Evolutionary conservation across 345 rosid genomes (phyloP).

Genomic region (Gossypium bickii): DNA sequence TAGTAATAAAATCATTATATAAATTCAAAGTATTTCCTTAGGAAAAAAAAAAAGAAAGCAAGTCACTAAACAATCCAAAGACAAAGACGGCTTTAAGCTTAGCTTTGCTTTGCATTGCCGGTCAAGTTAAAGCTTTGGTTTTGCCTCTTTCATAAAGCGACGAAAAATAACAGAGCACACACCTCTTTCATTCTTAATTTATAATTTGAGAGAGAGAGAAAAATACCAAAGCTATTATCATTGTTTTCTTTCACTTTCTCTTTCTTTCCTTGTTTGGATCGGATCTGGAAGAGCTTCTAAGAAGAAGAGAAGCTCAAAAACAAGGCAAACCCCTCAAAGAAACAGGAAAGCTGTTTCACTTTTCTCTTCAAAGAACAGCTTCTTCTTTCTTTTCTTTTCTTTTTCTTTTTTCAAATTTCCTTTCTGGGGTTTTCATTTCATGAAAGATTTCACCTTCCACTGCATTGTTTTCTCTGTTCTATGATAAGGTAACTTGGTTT

Average conservation of each 20-base stretch:
- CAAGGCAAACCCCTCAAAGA: constrained; percentile 1
- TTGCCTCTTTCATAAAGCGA: constrained; percentile 4
- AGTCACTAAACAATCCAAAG: neutral
- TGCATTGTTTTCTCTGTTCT: constrained; percentile 28
- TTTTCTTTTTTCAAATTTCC: neutral
- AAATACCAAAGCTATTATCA: neutral
- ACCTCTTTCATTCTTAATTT: neutral
- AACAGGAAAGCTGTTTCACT: constrained; percentile 32
- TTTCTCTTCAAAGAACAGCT: constrained; percentile 13
- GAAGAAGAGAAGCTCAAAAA: constrained; percentile 7
- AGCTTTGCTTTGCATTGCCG: neutral
- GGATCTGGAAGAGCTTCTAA: constrained; percentile 39
- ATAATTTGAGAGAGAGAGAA: no score
- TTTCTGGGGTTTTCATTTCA: constrained; percentile 9
- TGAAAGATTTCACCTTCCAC: constrained; percentile 24
- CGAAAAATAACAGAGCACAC: constrained; percentile 4
- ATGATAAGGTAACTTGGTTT: constrained; percentile 40
- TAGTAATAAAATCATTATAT: no score
- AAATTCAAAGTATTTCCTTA: no score
- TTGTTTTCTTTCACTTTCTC: constrained; percentile 9
- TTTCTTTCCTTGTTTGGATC: constrained; percentile 36
- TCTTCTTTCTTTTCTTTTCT: neutral
- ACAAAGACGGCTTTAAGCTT: neutral
- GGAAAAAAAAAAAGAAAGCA: no score
- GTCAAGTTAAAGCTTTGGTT: constrained; percentile 1